phyloP scores from a whole-genome alignment of 1,139 yeast genomes.

The Arxiozyma bovina region DNA sequence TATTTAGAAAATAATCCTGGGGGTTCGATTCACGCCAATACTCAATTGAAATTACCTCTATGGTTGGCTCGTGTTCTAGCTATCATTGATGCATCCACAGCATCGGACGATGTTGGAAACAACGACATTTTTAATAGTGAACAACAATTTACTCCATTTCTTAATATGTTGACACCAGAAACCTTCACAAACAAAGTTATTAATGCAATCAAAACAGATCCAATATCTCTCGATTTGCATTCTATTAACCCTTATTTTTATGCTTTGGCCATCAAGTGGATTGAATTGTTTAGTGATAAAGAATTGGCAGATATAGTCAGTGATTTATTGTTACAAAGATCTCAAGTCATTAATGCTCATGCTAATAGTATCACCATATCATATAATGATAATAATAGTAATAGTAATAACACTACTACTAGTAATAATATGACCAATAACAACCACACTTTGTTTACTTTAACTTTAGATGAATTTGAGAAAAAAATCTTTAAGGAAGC shows the following conservation, averaged over 20 bases:
- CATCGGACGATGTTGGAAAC: background rate
- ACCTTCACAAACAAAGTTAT: conserved; percentile 53
- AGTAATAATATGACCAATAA: background rate
- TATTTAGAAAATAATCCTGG: conserved; percentile 80
- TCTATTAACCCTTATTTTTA: conserved; percentile 45
- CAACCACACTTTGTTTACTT: background rate
- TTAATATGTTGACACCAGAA: conserved; percentile 62
- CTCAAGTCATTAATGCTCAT: conserved; percentile 61
- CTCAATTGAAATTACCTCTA: conserved; percentile 47
- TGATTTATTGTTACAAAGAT: conserved; percentile 51
- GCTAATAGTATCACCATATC: conserved; percentile 36
- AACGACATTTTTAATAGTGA: background rate
- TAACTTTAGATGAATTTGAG: conserved; percentile 62
- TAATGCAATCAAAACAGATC: conserved; percentile 74
- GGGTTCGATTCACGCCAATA: conserved; percentile 29
- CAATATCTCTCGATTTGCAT: conserved; percentile 59
- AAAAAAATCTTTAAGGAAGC: conserved; percentile 49
- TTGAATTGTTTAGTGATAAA: conserved; percentile 59
- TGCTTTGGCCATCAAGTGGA: conserved; percentile 47
- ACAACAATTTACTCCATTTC: conserved; percentile 37
- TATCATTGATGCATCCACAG: conserved; percentile 7
- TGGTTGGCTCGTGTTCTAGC: conserved; percentile 87
- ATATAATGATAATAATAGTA: background rate
- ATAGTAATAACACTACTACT: conserved; percentile 18
- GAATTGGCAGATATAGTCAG: conserved; percentile 48